phyloP scores from a whole-genome alignment of 352 stramenopile genomes.

The Thalassiosira pacifica region DNA sequence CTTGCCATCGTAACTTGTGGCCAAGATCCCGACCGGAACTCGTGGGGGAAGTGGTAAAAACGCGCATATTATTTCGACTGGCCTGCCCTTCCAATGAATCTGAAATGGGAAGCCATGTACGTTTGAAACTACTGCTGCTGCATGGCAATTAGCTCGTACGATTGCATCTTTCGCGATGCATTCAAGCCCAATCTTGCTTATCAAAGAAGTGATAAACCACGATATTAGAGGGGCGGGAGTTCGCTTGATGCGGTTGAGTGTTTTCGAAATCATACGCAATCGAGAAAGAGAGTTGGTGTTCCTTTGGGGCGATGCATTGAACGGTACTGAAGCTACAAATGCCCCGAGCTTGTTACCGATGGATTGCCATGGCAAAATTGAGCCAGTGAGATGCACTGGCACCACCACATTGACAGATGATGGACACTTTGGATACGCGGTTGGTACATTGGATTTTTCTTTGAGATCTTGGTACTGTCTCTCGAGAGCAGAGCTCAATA shows the following conservation, averaged over 20 bases:
- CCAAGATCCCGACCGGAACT: slow-evolving; percentile 33
- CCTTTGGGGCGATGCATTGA: not conserved
- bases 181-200: slow-evolving; percentile 24
- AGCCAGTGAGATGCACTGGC: slow-evolving; percentile 47
- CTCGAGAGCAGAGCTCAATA: slow-evolving; percentile 32
- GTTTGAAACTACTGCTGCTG: slow-evolving; percentile 48
- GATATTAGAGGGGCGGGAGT: slow-evolving; percentile 32
- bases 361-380: slow-evolving; percentile 26
- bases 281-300: not conserved
- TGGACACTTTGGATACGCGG: not conserved
- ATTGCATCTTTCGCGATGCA: slow-evolving; percentile 29
- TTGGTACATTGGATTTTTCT: not conserved
- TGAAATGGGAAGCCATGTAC: slow-evolving; percentile 39
- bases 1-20: slow-evolving; percentile 37
- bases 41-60: slow-evolving; percentile 54
- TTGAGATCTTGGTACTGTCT: slow-evolving; percentile 28
- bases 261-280: slow-evolving; percentile 13
- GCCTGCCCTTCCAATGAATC: slow-evolving; percentile 40
- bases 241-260: slow-evolving; percentile 5
- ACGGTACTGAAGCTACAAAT: slow-evolving; percentile 32
- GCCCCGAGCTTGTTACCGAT: slow-evolving; percentile 60
- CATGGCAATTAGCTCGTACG: slow-evolving; percentile 19
- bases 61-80: slow-evolving; percentile 31
- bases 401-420: slow-evolving; percentile 31
- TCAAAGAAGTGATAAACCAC: slow-evolving; percentile 34